These are phyloP conservation scores for Cladophialophora yegresii DNA, from an alignment of 2,329 filamentous ascomycete genomes.

Conservation along the genomic window DNA sequence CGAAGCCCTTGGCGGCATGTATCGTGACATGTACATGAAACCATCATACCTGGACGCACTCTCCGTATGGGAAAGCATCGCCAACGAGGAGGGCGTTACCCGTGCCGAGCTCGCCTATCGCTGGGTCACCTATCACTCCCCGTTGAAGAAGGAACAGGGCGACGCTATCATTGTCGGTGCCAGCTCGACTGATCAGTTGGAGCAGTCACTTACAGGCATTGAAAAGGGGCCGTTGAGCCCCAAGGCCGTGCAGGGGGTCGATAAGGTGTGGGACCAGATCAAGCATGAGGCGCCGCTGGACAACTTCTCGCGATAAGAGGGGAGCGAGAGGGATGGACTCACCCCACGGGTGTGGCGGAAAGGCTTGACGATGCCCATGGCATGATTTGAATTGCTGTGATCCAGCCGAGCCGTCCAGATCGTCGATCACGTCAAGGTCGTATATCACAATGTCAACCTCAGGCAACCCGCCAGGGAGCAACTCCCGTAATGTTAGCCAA, in stretches of 20 bases:
- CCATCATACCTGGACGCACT: constrained; percentile 39
- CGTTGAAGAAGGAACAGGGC: constrained; percentile 38
- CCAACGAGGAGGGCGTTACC: constrained; percentile 35
- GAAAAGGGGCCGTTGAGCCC: constrained; percentile 41
- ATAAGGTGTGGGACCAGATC: constrained; percentile 39
- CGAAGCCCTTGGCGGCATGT: constrained; percentile 37
- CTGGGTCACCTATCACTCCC: constrained; percentile 42
- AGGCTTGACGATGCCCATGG: background rate
- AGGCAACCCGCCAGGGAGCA: background rate
- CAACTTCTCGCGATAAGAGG: constrained; percentile 24
- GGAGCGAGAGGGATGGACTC: background rate
- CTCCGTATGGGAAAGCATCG: constrained; percentile 39
- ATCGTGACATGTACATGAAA: constrained; percentile 38
- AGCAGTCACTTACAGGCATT: constrained; percentile 38
- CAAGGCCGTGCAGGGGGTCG: constrained; percentile 34
- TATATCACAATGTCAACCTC: background rate
- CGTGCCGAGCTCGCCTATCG: constrained; percentile 43
- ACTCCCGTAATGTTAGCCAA: too few species aligned
- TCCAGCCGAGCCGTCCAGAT: background rate
- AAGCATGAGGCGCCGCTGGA: constrained; percentile 39
- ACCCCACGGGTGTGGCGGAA: too few species aligned
- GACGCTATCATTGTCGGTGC: constrained; percentile 42
- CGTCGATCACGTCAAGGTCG: background rate
- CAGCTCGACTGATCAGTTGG: constrained; percentile 40
- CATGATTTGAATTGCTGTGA: background rate